Base-by-base conservation (phyloP, 768 basidiomycete species). In the Mycena belliarum region DNA sequence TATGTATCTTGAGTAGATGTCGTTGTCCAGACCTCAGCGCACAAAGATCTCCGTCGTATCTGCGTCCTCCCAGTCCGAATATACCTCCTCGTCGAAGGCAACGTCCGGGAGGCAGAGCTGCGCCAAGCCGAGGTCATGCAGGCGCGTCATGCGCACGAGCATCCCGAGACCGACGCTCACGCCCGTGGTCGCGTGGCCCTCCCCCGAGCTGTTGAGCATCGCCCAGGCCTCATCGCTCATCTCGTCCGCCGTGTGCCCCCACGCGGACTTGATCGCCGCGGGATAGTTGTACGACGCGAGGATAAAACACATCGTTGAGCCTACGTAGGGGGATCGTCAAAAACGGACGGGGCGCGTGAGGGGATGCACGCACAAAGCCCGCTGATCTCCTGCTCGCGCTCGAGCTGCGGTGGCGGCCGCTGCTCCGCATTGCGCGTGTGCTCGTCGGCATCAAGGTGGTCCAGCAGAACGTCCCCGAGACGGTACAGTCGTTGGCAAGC, bases 241-340 rank as follows among this genome's bases (percentile, higher is more conserved):
- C 62, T 91, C 88, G 47, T 87, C 83, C 9, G 79, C 86, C 63
- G 76, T 79, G 14, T 79, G 76, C 0, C 90, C 90, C 88, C 88
- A 91, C 0, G 85, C 79, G 2, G 79, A 77, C 66, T 81, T 84
- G 26, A 89, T 87, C 7, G 83, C 84, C 0, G 71, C 73, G 0
- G 87, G 87, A 63, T 84, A 84, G 66, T 80, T 80, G 71, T 84
- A 85, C 0, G 83, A 83, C 8, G 89, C 88, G 38, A 89, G 72
- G 24, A 90, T 79, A 69, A 91, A 92, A 71, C 90, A 92, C 29
- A 92, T 72, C 0, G 88, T 79, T 0, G 90, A 92, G 66, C 89
- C 89, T 91, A 24, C 46, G 43, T 48, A n/a, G 29, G 12, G 6
- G 29, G 7, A 32, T 32, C 6, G 12, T 55, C n/a, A 21, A 26